These are phyloP conservation scores for Claviceps spartinae DNA, from an alignment of 2,329 filamentous ascomycete genomes.

Conservation along the genomic window DNA sequence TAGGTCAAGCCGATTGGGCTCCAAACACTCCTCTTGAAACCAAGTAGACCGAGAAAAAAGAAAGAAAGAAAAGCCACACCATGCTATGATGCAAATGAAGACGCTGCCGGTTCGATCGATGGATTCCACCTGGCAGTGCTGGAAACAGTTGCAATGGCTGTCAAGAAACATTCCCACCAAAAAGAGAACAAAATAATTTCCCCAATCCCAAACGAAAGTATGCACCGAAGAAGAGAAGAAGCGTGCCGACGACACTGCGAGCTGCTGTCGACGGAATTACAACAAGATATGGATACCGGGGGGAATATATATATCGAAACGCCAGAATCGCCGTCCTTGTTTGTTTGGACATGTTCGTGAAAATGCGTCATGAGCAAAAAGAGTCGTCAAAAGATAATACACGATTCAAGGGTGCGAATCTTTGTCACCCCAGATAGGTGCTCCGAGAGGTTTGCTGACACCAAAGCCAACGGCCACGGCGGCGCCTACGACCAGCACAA, in stretches of 20 bases:
- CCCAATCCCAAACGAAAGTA: not conserved
- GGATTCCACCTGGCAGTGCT: not conserved
- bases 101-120: not conserved
- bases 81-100: constrained; percentile 4
- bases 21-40: not conserved
- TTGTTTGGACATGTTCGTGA: constrained; percentile 10
- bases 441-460: constrained; percentile 45
- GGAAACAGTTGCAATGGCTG: not conserved
- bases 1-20: not conserved
- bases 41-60: not conserved
- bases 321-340: not conserved
- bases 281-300: constrained; percentile 1
- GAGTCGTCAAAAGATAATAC: not conserved
- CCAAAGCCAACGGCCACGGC: constrained; percentile 45
- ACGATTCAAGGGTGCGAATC: not conserved
- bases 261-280: constrained; percentile 2
- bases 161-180: not conserved
- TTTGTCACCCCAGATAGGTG: constrained; percentile 39
- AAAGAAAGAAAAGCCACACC: constrained; percentile 1
- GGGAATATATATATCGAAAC: not conserved
- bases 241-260: not conserved
- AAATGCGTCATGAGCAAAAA: not conserved
- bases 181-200: not conserved
- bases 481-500: constrained; percentile 36
- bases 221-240: not conserved